A percentile compares a stretch with the other conserved stretches of the same genome.
These are phyloP conservation scores for Pleochaeta shiraiana DNA, from an alignment of 2,329 filamentous ascomycete species.

Conservation along the genomic window DNA sequence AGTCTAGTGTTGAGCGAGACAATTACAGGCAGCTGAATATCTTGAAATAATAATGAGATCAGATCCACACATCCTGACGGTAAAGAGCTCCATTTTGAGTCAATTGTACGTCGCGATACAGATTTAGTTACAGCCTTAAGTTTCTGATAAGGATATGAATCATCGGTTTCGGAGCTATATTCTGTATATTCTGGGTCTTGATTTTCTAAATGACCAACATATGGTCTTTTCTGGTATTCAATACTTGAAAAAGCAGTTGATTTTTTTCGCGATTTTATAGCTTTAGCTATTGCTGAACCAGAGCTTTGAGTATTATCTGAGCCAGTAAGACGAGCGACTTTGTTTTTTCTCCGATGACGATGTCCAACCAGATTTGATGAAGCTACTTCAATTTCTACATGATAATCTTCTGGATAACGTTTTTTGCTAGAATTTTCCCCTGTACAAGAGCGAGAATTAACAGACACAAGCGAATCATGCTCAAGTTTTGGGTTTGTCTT, in stretches of 20 bases:
- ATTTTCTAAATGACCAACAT: not conserved
- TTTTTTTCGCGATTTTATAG: not conserved
- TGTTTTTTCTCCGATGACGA: too few relatives aligned
- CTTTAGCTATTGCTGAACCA: not conserved
- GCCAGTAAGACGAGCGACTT: too few relatives aligned
- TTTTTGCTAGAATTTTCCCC: not conserved
- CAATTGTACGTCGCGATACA: conserved; percentile 41
- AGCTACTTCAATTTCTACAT: too few relatives aligned
- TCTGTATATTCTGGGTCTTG: conserved; percentile 1
- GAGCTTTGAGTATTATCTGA: too few relatives aligned
- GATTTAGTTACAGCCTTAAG: conserved; percentile 28
- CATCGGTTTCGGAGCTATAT: conserved; percentile 7
- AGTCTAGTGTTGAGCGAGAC: conserved; percentile 27
- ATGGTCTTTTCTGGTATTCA: not conserved
- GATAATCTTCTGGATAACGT: not conserved
- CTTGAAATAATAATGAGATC: conserved; percentile 32
- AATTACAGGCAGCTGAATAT: conserved; percentile 39
- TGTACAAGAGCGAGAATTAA: not conserved
- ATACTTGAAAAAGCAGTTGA: not conserved
- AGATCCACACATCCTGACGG: conserved; percentile 30
- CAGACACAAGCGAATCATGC: not conserved
- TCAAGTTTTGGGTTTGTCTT: not conserved
- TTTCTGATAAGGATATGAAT: conserved; percentile 23
- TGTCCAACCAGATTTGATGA: too few relatives aligned
- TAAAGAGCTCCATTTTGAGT: conserved; percentile 43